Conservation (phyloP, 2,329 filamentous ascomycete genomes). For the Sphaerostilbella broomeana region DNA sequence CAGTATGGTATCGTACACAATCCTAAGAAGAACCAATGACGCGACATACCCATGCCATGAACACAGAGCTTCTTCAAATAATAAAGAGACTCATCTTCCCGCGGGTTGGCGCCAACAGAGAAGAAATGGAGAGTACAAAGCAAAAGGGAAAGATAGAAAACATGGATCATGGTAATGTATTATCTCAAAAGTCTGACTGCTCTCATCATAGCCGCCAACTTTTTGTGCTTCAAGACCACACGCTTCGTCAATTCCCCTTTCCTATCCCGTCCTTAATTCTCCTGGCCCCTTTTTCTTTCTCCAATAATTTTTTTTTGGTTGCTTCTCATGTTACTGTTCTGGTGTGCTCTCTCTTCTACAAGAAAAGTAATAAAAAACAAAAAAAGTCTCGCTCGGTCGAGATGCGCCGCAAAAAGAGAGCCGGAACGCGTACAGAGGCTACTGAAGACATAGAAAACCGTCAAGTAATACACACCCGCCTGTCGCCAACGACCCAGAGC, state of each 20-base stretch:
- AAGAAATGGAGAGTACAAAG: not conserved
- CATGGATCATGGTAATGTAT: constrained; percentile 32
- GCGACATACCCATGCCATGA: too few relatives aligned
- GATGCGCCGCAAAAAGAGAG: constrained; percentile 7
- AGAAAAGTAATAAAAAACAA: constrained; percentile 3
- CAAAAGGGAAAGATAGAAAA: not conserved
- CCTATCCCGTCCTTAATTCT: constrained; percentile 7
- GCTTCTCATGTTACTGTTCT: constrained; percentile 10
- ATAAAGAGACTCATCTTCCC: too few relatives aligned
- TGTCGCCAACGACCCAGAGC: constrained; percentile 25
- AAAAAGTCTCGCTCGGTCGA: too few relatives aligned
- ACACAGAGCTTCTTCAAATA: too few relatives aligned
- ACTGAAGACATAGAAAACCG: constrained; percentile 27
- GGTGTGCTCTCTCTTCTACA: constrained; percentile 9
- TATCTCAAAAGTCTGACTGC: constrained; percentile 29
- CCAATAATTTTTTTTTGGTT: constrained; percentile 14
- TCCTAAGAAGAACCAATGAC: too few relatives aligned
- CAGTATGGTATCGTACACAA: too few relatives aligned
- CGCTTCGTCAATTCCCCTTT: constrained; percentile 9
- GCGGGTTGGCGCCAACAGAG: not conserved
- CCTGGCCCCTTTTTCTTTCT: constrained; percentile 15
- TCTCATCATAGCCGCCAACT: constrained; percentile 27
- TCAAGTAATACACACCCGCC: constrained; percentile 32
- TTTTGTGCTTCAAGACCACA: constrained; percentile 15
- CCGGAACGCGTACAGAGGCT: constrained; percentile 21